Percentiles rank a stretch among this genome's conserved stretches.
Conservation (phyloP, 176 grass and related monocot species). For the Lolium rigidum region DNA sequence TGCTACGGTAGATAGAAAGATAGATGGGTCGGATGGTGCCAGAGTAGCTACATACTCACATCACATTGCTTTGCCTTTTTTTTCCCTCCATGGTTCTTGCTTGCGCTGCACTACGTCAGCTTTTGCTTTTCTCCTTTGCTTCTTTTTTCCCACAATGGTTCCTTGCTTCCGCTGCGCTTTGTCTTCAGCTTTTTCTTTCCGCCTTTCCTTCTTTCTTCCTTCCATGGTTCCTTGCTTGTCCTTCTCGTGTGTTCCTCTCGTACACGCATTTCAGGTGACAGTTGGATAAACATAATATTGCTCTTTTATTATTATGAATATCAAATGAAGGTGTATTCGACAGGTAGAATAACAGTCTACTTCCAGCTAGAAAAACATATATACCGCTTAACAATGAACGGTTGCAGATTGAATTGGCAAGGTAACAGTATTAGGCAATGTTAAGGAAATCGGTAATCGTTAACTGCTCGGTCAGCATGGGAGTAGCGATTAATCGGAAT, state of each 20-base stretch:
- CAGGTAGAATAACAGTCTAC: neutral
- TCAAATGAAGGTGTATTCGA: neutral
- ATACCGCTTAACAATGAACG: neutral
- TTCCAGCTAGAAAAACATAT: neutral
- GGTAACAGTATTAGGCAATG: constrained; percentile 5
- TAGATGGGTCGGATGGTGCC: neutral
- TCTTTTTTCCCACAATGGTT: too few species aligned
- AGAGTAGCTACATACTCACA: neutral
- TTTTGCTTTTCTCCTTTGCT: neutral
- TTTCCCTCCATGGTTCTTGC: neutral
- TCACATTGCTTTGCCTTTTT: too few species aligned
- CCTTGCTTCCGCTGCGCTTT: too few species aligned
- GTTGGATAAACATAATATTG: neutral
- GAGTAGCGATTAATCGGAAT: too few species aligned
- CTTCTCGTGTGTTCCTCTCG: too few species aligned
- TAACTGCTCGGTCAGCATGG: too few species aligned
- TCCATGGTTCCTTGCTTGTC: too few species aligned
- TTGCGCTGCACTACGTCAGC: neutral
- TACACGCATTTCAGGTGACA: neutral
- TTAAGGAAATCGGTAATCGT: too few species aligned
- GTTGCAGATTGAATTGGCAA: neutral
- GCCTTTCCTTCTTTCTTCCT: too few species aligned
- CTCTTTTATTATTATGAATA: too few species aligned
- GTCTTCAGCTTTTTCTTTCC: too few species aligned
- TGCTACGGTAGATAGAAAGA: neutral